Percentiles rank a stretch among this genome's conserved stretches.
Evolutionary conservation across 1,139 yeast genomes (phyloP).

Genomic region (Sugiyamaella sp.): DNA sequence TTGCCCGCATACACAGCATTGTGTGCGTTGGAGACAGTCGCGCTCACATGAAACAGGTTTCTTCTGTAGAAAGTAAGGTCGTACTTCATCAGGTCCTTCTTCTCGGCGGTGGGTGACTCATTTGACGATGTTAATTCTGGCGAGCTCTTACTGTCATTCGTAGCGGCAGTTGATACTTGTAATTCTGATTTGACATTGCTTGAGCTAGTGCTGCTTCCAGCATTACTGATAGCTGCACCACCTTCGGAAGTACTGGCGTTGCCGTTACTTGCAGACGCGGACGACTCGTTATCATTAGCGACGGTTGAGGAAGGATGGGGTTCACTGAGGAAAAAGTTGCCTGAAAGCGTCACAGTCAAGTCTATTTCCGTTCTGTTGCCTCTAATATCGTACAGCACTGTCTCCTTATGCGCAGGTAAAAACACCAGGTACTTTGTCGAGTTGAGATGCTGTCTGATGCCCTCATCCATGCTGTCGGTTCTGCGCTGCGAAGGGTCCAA

Average conservation of each 20-base stretch:
- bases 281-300: not conserved
- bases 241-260: not conserved
- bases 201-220: not conserved
- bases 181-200: not conserved
- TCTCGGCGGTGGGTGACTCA: slow-evolving; percentile 10
- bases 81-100: slow-evolving; percentile 27
- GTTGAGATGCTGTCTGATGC: slow-evolving; percentile 26
- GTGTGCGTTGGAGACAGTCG: slow-evolving; percentile 37
- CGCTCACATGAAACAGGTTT: slow-evolving; percentile 39
- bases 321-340: slow-evolving; percentile 37
- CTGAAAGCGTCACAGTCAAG: slow-evolving; percentile 30
- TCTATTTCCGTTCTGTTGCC: slow-evolving; percentile 32
- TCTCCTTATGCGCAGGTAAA: slow-evolving; percentile 31
- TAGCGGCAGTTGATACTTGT: not conserved
- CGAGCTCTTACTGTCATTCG: not conserved
- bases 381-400: slow-evolving; percentile 32
- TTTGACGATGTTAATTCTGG: slow-evolving; percentile 12
- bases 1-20: slow-evolving; percentile 37
- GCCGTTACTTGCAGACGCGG: too few species aligned
- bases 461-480: slow-evolving; percentile 23
- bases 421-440: slow-evolving; percentile 29
- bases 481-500: slow-evolving; percentile 5
- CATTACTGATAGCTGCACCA: not conserved
- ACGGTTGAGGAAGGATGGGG: slow-evolving; percentile 22
- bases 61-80: slow-evolving; percentile 41